A percentile compares a stretch with the other conserved stretches of the same genome.
phyloP scores from a whole-genome alignment of 345 rosid genomes.

The Bruguiera parviflora region DNA sequence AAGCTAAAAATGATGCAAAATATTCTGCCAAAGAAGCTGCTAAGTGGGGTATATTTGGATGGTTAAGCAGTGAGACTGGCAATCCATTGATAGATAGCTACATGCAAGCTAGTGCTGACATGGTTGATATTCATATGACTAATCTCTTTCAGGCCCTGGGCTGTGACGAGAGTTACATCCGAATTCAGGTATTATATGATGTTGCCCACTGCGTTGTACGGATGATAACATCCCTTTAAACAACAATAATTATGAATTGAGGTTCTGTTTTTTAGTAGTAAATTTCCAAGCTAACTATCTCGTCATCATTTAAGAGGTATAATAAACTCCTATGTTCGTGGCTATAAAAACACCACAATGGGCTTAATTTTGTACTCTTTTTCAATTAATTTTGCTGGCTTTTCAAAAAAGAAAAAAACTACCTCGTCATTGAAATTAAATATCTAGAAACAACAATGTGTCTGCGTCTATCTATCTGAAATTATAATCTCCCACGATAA shows the following conservation, averaged over 20 bases:
- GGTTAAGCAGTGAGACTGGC: constrained; percentile 47
- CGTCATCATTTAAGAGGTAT: background rate
- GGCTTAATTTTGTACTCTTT: too few relatives aligned
- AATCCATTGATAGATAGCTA: constrained; percentile 58
- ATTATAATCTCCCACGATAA: background rate
- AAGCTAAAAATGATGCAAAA: constrained; percentile 32
- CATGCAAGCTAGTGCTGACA: constrained; percentile 56
- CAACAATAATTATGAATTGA: background rate
- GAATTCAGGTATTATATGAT: constrained; percentile 37
- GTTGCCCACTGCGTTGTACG: too few relatives aligned
- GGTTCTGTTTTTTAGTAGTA: background rate
- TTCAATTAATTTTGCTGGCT: too few relatives aligned
- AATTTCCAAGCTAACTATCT: background rate
- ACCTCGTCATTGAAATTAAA: too few relatives aligned
- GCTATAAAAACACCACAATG: too few relatives aligned
- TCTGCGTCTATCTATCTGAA: too few relatives aligned
- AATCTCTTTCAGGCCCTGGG: constrained; percentile 46
- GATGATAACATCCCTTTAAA: background rate
- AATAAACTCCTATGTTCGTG: background rate
- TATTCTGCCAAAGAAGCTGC: constrained; percentile 44
- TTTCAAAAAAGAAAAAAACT: too few relatives aligned
- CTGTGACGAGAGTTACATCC: constrained; percentile 40
- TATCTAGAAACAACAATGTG: too few relatives aligned
- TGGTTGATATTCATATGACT: constrained; percentile 58
- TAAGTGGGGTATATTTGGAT: constrained; percentile 57